Conservation (phyloP, 176 grass and related monocot genomes). For the Oryza meyeriana region DNA sequence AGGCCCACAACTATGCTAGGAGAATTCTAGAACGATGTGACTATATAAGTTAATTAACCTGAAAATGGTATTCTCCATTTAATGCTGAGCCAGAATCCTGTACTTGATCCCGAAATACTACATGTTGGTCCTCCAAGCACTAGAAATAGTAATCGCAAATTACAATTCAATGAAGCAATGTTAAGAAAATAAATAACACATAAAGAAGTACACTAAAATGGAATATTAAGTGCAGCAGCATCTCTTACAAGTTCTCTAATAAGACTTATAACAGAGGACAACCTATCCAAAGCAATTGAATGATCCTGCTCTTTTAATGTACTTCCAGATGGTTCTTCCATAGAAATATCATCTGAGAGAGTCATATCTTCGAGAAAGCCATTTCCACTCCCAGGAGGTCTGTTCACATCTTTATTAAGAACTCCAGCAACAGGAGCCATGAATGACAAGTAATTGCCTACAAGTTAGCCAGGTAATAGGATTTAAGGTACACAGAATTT, state of each 20-base stretch:
- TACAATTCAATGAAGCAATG: conserved; percentile 26
- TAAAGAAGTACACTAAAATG: conserved; percentile 14
- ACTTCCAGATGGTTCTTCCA: conserved; percentile 50
- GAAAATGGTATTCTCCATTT: conserved; percentile 56
- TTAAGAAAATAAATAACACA: background rate
- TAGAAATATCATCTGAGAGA: conserved; percentile 30
- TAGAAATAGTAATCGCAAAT: conserved; percentile 26
- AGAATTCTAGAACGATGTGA: conserved; percentile 15
- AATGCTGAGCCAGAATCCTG: conserved; percentile 29
- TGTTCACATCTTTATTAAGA: conserved; percentile 44
- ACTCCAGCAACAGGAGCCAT: conserved; percentile 44
- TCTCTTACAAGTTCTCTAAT: conserved; percentile 69
- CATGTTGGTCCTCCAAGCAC: conserved; percentile 61
- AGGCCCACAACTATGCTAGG: background rate
- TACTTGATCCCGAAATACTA: conserved; percentile 58
- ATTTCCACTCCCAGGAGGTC: conserved; percentile 55
- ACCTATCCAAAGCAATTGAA: conserved; percentile 47
- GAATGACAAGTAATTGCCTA: conserved; percentile 74
- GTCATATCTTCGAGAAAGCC: conserved; percentile 71
- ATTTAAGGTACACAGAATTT: conserved; percentile 27
- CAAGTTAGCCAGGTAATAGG: conserved; percentile 23
- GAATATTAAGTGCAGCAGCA: conserved; percentile 29
- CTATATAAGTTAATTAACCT: conserved; percentile 38
- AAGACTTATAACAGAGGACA: conserved; percentile 46
- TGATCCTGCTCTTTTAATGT: conserved; percentile 38